Evolutionary conservation across 805 yeast species (phyloP).

Genomic region (Ogataea paradorogensis): DNA sequence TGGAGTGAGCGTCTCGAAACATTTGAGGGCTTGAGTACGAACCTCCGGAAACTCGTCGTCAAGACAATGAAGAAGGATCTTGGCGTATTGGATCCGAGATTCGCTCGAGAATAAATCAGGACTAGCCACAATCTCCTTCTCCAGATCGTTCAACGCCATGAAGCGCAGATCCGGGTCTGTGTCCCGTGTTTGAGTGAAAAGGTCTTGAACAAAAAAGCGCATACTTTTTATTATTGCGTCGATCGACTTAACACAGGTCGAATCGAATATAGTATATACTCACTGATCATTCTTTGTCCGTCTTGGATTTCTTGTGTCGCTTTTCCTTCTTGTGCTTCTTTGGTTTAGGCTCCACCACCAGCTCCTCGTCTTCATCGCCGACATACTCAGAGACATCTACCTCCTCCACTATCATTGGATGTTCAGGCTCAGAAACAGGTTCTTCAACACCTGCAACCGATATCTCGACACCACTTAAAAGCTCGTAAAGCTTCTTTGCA

Average conservation of each 20-base stretch:
- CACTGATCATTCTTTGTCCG: too few species aligned
- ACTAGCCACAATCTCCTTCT: slow-evolving; percentile 37
- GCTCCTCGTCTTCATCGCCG: slow-evolving; percentile 29
- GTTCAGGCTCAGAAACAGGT: slow-evolving; percentile 9
- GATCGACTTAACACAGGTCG: slow-evolving; percentile 1
- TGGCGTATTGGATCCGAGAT: slow-evolving; percentile 32
- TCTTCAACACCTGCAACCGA: slow-evolving; percentile 32
- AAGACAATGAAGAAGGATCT: slow-evolving; percentile 33
- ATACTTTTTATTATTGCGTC: slow-evolving; percentile 13
- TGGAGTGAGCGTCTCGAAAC: slow-evolving; percentile 39
- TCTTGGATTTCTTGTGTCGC: slow-evolving; percentile 10
- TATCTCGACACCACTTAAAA: slow-evolving; percentile 36
- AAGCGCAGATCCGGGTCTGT: slow-evolving; percentile 80
- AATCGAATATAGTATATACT: too few species aligned
- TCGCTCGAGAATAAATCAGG: slow-evolving; percentile 37
- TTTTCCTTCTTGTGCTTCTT: slow-evolving; percentile 13
- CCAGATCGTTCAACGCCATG: slow-evolving; percentile 80
- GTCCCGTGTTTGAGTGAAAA: slow-evolving; percentile 49
- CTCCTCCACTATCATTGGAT: slow-evolving; percentile 38
- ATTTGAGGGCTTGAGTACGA: slow-evolving; percentile 67
- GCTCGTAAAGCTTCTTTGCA: slow-evolving; percentile 37
- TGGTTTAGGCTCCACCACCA: slow-evolving; percentile 3
- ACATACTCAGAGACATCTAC: slow-evolving; percentile 41
- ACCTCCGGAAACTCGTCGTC: slow-evolving; percentile 69
- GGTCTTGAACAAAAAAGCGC: slow-evolving; percentile 28